phyloP scores from a whole-genome alignment of 495 filamentous ascomycete species.

The Aspergillus mulundensis region DNA sequence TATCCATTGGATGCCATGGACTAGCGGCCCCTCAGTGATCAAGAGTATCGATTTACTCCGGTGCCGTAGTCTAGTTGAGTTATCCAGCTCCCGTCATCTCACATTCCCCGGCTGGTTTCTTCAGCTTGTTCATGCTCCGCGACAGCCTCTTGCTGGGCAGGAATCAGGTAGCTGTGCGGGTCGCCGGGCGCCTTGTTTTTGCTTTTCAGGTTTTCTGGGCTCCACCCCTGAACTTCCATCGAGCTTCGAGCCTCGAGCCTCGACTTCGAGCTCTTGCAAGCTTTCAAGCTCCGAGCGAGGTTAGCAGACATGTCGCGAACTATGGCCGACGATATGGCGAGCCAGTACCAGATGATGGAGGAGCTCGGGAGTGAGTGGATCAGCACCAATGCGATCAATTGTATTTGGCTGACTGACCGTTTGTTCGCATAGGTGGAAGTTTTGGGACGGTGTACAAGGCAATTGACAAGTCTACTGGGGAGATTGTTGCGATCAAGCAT shows the following conservation, averaged over 20 bases:
- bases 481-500: conserved; percentile 90
- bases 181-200: conserved; percentile 9
- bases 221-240: conserved; percentile 8
- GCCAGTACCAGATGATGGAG: conserved; percentile 84
- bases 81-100: conserved; percentile 9
- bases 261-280: not conserved
- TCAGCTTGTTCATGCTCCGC: conserved; percentile 15
- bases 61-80: not conserved
- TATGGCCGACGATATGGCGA: conserved; percentile 63
- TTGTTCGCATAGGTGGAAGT: conserved; percentile 62
- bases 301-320: conserved; percentile 15
- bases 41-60: conserved; percentile 11
- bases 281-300: not conserved
- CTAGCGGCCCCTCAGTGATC: not conserved
- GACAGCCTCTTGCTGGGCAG: conserved; percentile 12
- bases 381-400: not conserved
- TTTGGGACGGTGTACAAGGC: conserved; percentile 97
- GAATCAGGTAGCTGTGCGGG: conserved; percentile 13
- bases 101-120: conserved; percentile 9
- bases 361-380: conserved; percentile 77
- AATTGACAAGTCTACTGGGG: conserved; percentile 77
- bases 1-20: conserved; percentile 20
- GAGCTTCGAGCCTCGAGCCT: conserved; percentile 1
- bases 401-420: conserved; percentile 7
- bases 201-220: conserved; percentile 13